A percentile compares a stretch with the other conserved stretches of the same genome.
These are phyloP conservation scores for Rhynchospora breviuscula DNA, from an alignment of 176 grass and related monocot genomes.

Conservation along the genomic window DNA sequence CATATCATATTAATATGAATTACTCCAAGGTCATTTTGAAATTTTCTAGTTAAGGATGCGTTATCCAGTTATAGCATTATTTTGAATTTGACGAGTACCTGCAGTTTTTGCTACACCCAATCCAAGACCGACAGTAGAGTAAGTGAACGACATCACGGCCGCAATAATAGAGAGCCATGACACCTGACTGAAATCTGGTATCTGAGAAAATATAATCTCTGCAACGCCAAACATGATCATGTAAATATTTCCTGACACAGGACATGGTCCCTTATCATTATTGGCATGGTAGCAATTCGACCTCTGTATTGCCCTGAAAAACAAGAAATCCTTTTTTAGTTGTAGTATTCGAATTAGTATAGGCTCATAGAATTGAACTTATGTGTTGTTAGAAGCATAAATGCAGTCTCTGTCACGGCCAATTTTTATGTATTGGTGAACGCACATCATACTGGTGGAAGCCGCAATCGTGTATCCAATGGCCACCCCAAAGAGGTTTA, in stretches of 20 bases:
- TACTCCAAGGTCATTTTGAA: not conserved
- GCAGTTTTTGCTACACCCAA: slow-evolving; percentile 41
- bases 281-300: slow-evolving; percentile 41
- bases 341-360: not conserved
- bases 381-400: not conserved
- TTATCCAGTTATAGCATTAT: not conserved
- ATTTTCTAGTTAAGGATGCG: not conserved
- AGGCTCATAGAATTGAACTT: not conserved
- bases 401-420: not conserved
- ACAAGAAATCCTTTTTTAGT: not conserved
- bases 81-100: slow-evolving; percentile 27
- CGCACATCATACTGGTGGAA: slow-evolving; percentile 60
- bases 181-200: slow-evolving; percentile 52
- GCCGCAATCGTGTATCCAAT: slow-evolving; percentile 58
- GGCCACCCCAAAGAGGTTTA: slow-evolving; percentile 51
- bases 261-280: slow-evolving; percentile 22
- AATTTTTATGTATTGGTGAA: not conserved
- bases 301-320: slow-evolving; percentile 43
- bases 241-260: slow-evolving; percentile 40
- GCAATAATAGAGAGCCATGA: slow-evolving; percentile 63
- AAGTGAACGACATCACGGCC: slow-evolving; percentile 55
- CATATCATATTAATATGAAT: not conserved
- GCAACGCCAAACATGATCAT: slow-evolving; percentile 49
- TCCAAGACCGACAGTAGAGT: slow-evolving; percentile 38
- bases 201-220: slow-evolving; percentile 51